Evolutionary conservation across 2,329 filamentous ascomycete genomes (phyloP).

Genomic region (Diaporthe humulicola): DNA sequence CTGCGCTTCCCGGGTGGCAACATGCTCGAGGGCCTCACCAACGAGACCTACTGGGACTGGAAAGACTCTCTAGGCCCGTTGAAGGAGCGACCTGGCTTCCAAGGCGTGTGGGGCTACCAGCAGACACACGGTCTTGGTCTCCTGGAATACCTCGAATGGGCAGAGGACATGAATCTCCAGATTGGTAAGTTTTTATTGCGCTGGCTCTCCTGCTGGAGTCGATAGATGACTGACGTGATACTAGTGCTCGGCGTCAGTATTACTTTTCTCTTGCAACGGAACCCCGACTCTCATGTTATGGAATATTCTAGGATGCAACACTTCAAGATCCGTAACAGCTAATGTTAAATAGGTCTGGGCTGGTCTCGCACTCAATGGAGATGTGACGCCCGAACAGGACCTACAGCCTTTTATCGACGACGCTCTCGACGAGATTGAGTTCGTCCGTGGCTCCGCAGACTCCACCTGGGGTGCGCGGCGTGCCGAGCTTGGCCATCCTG

Average conservation of each 20-base stretch:
- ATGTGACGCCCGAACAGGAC: constrained; percentile 63
- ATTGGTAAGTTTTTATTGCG: constrained; percentile 50
- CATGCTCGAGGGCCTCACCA: constrained; percentile 65
- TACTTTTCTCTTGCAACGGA: too few relatives aligned
- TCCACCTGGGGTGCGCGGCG: constrained; percentile 70
- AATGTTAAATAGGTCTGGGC: too few relatives aligned
- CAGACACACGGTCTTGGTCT: constrained; percentile 74
- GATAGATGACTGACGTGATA: constrained; percentile 20
- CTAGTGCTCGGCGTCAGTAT: constrained; percentile 66
- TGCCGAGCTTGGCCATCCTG: constrained; percentile 70
- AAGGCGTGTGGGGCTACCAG: constrained; percentile 70
- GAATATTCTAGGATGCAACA: too few relatives aligned
- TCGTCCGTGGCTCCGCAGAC: constrained; percentile 66
- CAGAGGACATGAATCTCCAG: constrained; percentile 71
- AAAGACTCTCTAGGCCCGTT: constrained; percentile 68
- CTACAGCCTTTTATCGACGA: constrained; percentile 70
- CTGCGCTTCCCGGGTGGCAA: constrained; percentile 77
- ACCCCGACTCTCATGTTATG: too few relatives aligned
- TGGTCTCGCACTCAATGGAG: constrained; percentile 68
- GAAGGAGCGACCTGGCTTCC: constrained; percentile 66
- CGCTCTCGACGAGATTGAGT: constrained; percentile 74
- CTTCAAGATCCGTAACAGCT: too few relatives aligned
- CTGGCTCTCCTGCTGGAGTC: neutral
- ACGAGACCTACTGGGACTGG: constrained; percentile 63
- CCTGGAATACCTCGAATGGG: constrained; percentile 72